These are phyloP conservation scores for Dryas drummondii DNA, from an alignment of 306 rosid genomes.

Conservation along the genomic window DNA sequence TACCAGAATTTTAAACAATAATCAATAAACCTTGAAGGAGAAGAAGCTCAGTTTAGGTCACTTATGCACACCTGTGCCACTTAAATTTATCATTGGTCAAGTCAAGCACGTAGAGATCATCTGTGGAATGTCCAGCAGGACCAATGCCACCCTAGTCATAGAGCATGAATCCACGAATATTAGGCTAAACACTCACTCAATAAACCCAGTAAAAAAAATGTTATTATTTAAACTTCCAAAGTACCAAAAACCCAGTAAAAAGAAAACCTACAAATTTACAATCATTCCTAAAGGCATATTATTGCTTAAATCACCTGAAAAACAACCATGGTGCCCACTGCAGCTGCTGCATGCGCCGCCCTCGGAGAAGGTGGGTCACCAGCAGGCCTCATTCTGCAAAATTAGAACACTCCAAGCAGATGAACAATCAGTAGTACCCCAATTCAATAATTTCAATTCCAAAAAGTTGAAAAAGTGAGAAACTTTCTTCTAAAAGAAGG, in stretches of 20 bases:
- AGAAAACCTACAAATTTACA: conserved; percentile 10
- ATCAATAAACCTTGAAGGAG: conserved; percentile 18
- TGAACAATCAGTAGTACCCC: conserved; percentile 29
- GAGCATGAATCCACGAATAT: conserved; percentile 35
- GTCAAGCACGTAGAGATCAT: conserved; percentile 91
- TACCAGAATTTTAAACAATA: conserved; percentile 9
- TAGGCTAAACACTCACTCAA: conserved; percentile 6
- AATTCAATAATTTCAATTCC: conserved; percentile 22
- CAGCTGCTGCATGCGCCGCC: conserved; percentile 96
- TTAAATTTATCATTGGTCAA: conserved; percentile 84
- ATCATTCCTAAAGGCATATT: neutral
- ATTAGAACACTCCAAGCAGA: conserved; percentile 28
- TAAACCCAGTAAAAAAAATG: neutral
- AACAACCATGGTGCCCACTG: conserved; percentile 98
- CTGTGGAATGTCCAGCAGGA: conserved; percentile 99
- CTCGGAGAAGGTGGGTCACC: conserved; percentile 99
- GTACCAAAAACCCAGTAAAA: conserved; percentile 3
- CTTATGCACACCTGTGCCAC: conserved; percentile 88
- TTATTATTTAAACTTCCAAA: neutral
- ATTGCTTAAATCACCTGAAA: conserved; percentile 69
- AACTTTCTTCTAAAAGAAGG: too few species aligned
- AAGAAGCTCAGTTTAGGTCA: conserved; percentile 16
- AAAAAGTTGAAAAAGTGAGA: neutral
- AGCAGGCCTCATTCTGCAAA: conserved; percentile 73
- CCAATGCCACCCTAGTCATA: conserved; percentile 95